Percentiles rank a stretch among this genome's conserved stretches.
These are phyloP conservation scores for Lasiosphaeria ovina DNA, from an alignment of 495 filamentous ascomycete genomes.

Conservation along the genomic window DNA sequence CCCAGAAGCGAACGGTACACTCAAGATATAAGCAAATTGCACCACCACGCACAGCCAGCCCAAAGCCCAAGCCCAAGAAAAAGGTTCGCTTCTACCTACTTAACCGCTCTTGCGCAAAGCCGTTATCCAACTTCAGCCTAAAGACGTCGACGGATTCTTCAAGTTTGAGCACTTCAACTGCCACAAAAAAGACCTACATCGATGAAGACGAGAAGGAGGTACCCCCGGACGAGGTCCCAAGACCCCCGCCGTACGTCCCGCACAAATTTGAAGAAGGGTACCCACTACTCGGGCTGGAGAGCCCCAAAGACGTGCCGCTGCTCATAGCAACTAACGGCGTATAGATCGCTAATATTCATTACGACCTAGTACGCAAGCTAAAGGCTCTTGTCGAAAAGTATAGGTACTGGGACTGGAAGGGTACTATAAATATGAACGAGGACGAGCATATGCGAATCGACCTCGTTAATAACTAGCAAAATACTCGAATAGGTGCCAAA, in stretches of 20 bases:
- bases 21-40: no score
- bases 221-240: not conserved
- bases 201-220: not conserved
- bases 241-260: not conserved
- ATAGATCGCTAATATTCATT: not conserved
- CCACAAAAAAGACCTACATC: no score
- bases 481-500: not conserved
- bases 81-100: no score
- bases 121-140: no score
- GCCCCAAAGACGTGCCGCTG: not conserved
- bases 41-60: no score
- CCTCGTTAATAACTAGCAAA: not conserved
- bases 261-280: not conserved
- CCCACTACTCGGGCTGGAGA: not conserved
- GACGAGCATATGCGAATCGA: not conserved
- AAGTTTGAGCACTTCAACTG: no score
- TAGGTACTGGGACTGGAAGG: not conserved
- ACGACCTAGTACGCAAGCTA: not conserved
- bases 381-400: not conserved
- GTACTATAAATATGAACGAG: not conserved
- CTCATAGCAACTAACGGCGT: not conserved
- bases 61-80: no score
- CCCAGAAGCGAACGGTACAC: no score
- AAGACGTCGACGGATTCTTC: no score
- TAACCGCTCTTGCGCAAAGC: no score